Percentiles rank a stretch among this genome's conserved stretches.
Evolutionary conservation across 345 rosid species (phyloP).

Genomic region (Boechera retrofracta): DNA sequence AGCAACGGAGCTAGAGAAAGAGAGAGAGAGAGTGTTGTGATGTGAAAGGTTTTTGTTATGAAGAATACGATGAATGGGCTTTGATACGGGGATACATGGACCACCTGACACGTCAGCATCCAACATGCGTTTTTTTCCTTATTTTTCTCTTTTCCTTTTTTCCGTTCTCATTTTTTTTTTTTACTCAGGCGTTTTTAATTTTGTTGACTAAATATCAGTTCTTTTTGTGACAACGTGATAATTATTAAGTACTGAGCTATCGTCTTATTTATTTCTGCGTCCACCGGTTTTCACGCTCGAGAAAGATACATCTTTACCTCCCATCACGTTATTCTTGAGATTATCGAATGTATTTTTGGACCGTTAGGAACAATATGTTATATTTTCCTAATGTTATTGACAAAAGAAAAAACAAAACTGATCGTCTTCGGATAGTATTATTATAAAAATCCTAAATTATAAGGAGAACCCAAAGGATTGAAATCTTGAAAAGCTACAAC

Average conservation of each 20-base stretch:
- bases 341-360: not conserved
- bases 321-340: constrained; percentile 3
- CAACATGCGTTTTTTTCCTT: constrained; percentile 40
- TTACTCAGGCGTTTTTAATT: not conserved
- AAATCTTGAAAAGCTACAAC: no score
- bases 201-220: constrained; percentile 16
- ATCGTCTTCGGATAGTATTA: no score
- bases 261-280: not conserved
- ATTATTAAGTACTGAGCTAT: constrained; percentile 1
- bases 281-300: constrained; percentile 21
- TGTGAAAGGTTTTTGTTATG: not conserved
- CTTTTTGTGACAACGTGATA: constrained; percentile 11
- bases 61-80: constrained; percentile 34
- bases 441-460: no score
- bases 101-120: constrained; percentile 45
- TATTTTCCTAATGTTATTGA: no score
- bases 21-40: constrained; percentile 9
- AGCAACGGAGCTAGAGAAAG: constrained; percentile 24
- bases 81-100: constrained; percentile 44
- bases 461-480: no score
- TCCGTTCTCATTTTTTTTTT: not conserved
- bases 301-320: constrained; percentile 9
- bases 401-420: not conserved
- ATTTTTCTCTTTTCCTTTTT: not conserved
- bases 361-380: not conserved